Base-by-base conservation (phyloP, 257 asterid species). In the Linderniella brevidens region DNA sequence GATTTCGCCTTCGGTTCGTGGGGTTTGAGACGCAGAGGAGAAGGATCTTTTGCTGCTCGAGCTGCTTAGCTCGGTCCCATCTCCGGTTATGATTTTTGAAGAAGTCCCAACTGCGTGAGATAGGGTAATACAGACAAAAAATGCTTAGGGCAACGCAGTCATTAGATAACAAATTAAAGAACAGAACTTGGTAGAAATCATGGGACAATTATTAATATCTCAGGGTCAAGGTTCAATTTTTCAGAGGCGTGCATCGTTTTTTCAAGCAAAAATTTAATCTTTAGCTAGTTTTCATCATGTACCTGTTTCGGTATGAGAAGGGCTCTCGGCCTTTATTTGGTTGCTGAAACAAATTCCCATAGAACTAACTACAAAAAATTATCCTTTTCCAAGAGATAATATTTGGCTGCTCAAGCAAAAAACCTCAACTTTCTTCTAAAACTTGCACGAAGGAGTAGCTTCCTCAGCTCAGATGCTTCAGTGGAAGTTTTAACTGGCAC, bases 281-380 rank as follows among this genome's bases (percentile, higher is more conserved):
- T 46, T 14, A 0, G n/a, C 17, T 14, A 35, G 20, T 5, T 19
- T 11, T 5, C 32, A 48, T 52, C 25, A 55, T 20, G 13, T 66
- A 77, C 76, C 83, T 65, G 69, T 67, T 40, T 73, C 82, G 9
- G 92, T 60, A 44, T 59, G 68, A 52, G 59, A 63, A 49, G 75
- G 56, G 69, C 68, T 64, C 46, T 76, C 93, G 8, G 94, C 92
- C 72, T 86, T 86, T 29, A 79, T 75, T 75, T 77, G 87, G 63
- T 75, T 82, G 82, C 97, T 86, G 38, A 62, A 62, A 62, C 94
- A 86, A 69, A 79, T 65, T 60, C 97, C 97, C 97, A 86, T 86
- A 25, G 32, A 25, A 25, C 32, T 25, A 25, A 25, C 32, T 25
- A 25, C 6, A 25, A 25, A 25, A 6, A 6, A 25, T 25, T 25